These are phyloP conservation scores for Trichocladium uniseriatum DNA, from an alignment of 495 filamentous ascomycete species.

Conservation along the genomic window DNA sequence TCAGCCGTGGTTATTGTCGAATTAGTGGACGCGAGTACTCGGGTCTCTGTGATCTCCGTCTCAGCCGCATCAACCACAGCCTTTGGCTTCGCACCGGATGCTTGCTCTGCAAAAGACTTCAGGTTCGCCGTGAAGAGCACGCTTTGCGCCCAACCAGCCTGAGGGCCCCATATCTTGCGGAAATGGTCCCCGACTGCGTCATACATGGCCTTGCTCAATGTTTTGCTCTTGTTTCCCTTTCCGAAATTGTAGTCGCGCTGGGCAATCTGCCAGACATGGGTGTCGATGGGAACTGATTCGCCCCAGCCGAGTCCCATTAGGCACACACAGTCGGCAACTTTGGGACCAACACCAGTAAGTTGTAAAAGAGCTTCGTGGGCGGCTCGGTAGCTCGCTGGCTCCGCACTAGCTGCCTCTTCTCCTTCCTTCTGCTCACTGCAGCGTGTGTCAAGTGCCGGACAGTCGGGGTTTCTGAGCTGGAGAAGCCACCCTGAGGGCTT, in stretches of 20 bases:
- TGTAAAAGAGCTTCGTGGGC: constrained; percentile 74
- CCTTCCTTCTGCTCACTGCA: not conserved
- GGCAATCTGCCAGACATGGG: constrained; percentile 98
- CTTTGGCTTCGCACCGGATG: constrained; percentile 28
- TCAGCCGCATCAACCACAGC: not conserved
- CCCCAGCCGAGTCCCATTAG: constrained; percentile 97
- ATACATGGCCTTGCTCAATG: constrained; percentile 79
- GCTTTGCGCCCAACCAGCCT: constrained; percentile 95
- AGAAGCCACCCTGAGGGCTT: constrained; percentile 67
- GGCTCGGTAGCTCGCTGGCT: constrained; percentile 47
- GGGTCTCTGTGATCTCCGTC: constrained; percentile 16
- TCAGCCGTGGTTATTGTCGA: not conserved
- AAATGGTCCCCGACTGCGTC: constrained; percentile 86
- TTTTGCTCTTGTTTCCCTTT: constrained; percentile 65
- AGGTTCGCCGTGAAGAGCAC: constrained; percentile 95
- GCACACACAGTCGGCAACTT: constrained; percentile 94
- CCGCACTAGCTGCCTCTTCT: not conserved
- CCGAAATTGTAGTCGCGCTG: constrained; percentile 91
- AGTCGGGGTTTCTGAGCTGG: constrained; percentile 65
- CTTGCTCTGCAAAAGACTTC: constrained; percentile 67
- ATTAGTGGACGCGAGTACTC: not conserved
- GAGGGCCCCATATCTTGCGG: constrained; percentile 79
- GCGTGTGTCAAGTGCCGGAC: constrained; percentile 40
- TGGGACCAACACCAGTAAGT: constrained; percentile 84
- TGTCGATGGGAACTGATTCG: constrained; percentile 91